These are phyloP conservation scores for Puccinia hordei DNA, from an alignment of 1,284 basidiomycete genomes.

Conservation along the genomic window DNA sequence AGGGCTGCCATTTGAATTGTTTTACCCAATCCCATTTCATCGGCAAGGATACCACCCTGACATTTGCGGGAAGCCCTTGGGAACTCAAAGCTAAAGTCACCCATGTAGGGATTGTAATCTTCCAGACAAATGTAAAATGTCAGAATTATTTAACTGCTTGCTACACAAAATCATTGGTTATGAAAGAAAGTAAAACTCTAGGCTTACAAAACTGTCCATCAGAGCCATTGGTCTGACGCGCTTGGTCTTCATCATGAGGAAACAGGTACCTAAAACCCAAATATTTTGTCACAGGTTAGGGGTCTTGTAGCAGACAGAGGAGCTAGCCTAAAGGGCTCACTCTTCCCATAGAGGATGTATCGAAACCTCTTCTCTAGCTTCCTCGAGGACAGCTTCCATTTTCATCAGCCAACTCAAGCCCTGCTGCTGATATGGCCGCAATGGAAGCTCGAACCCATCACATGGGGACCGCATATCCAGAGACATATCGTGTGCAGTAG, in stretches of 20 bases:
- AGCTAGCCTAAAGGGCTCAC: conserved; percentile 63
- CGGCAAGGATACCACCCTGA: conserved; percentile 84
- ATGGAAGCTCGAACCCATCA: conserved; percentile 73
- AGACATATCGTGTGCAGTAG: conserved; percentile 74
- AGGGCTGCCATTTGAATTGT: conserved; percentile 93
- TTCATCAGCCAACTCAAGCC: conserved; percentile 94
- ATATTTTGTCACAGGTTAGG: background rate
- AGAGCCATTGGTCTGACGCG: conserved; percentile 61
- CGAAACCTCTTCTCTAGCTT: conserved; percentile 70
- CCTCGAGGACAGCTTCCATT: conserved; percentile 73
- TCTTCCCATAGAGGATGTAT: conserved; percentile 96
- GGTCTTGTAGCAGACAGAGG: background rate
- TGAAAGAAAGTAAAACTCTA: background rate
- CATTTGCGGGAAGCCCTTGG: conserved; percentile 78
- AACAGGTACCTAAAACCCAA: conserved; percentile 31
- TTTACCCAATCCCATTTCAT: conserved; percentile 87
- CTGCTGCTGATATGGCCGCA: conserved; percentile 89
- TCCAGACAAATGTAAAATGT: conserved; percentile 18
- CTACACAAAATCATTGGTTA: conserved; percentile 70
- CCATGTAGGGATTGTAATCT: conserved; percentile 62
- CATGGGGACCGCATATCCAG: conserved; percentile 82
- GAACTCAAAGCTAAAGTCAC: conserved; percentile 85
- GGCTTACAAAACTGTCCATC: conserved; percentile 71
- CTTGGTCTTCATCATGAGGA: conserved; percentile 50
- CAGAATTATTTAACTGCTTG: background rate